These are phyloP conservation scores for Fraxinus pennsylvanica DNA, from an alignment of 257 asterid species.

Conservation along the genomic window DNA sequence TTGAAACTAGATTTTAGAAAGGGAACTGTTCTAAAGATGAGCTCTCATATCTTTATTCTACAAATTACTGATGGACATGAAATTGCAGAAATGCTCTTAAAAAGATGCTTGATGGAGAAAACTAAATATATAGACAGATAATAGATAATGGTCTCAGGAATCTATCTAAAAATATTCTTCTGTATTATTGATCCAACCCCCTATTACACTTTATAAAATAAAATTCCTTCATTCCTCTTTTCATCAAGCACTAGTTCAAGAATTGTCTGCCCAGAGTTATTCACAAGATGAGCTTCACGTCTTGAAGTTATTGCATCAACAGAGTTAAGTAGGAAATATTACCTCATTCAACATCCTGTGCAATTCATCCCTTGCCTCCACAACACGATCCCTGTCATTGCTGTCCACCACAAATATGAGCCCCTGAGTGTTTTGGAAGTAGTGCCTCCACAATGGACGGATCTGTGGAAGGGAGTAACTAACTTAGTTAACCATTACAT, in stretches of 20 bases:
- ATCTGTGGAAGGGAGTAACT: conserved; percentile 18
- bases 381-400: conserved; percentile 40
- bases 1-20: neutral
- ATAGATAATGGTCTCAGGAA: neutral
- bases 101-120: neutral
- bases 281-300: neutral
- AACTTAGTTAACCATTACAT: neutral
- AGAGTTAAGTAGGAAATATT: neutral
- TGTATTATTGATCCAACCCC: neutral
- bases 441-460: conserved; percentile 46
- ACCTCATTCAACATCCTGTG: conserved; percentile 45
- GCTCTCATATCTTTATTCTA: neutral
- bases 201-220: neutral
- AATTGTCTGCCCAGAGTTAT: neutral
- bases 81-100: neutral
- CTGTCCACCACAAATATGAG: conserved; percentile 43
- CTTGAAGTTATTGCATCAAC: neutral
- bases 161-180: neutral
- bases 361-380: conserved; percentile 41
- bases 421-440: conserved; percentile 44
- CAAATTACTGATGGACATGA: neutral
- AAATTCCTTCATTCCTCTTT: neutral
- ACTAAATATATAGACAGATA: neutral
- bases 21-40: neutral
- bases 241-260: neutral